Evolutionary conservation across 805 yeast genomes (phyloP), one percentile per base, ranked within the genome.

Genomic region (Diddensiella transvaalensis): DNA sequence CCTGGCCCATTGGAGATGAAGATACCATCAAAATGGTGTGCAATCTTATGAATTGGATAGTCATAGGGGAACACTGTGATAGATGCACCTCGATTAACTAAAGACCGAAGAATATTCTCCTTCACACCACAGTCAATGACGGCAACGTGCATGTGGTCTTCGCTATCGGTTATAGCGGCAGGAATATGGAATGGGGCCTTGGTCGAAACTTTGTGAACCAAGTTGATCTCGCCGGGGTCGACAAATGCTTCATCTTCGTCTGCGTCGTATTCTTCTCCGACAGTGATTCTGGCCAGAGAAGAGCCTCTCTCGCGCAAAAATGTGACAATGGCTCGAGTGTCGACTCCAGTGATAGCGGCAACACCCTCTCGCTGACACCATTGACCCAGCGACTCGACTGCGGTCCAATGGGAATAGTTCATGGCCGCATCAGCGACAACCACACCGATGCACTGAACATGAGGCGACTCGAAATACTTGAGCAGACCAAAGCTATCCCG

Each of bases 401-500:
- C 99, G 32, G 98, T 90, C 99, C 99, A 93, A 68, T 93, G 99
- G n/a, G 96, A 87, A 70, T 91, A 88, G 66, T 89, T 79, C 77
- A 90, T 78, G 19, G 99, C 98, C 47, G 80, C 96, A 64, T 93
- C 96, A 38, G 96, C 86, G 22, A 93, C 99, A 42, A 93, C 96
- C 51, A 93, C 88, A 59, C 98, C 99, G 52, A 86, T 83, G 70
- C 97, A 90, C 71, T 93, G 98, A 48, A 87, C 82, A 58, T 78
- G 79, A 3, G 97, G 93, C 49, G 90, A 80, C 73, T 93, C 99
- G 71, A 93, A 84, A 70, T 87, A 87, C 68, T 87, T 88, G 64
- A 91, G 78, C 57, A 93, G 73, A 59, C 87, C 87, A 71, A 70
- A 90, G 67, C 88, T 81, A 68, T 93, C 99, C 62, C 84, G 83